Evolutionary conservation across 228 moss, liverwort and hornwort genomes (phyloP).

Genomic region (Sphagnum magellanicum): DNA sequence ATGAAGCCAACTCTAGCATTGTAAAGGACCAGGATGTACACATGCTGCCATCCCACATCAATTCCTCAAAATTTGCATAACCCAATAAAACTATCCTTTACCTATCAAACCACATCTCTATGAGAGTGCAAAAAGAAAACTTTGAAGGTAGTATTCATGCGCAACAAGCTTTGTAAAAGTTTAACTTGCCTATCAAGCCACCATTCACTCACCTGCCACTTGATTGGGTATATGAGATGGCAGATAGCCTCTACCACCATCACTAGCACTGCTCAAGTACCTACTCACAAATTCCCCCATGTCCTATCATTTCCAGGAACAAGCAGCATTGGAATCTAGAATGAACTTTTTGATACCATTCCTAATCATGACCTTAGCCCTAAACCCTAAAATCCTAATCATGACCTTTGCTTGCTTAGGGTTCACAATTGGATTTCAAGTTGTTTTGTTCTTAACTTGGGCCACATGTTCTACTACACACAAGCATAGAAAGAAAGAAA

Average conservation of each 20-base stretch:
- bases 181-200: too few relatives aligned
- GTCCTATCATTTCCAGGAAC: not conserved
- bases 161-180: too few relatives aligned
- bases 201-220: constrained; percentile 74
- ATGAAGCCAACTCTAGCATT: constrained; percentile 82
- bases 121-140: too few relatives aligned
- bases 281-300: constrained; percentile 24
- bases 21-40: constrained; percentile 96
- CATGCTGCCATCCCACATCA: constrained; percentile 69
- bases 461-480: too few relatives aligned
- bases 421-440: too few relatives aligned
- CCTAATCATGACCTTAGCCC: too few relatives aligned
- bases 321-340: too few relatives aligned
- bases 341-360: too few relatives aligned
- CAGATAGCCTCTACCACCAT: constrained; percentile 91
- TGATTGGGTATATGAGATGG: constrained; percentile 88
- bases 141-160: too few relatives aligned
- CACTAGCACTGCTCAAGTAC: constrained; percentile 80
- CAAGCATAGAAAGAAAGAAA: not conserved
- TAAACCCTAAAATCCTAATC: too few relatives aligned
- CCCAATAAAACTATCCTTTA: not conserved
- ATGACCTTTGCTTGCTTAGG: too few relatives aligned
- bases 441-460: too few relatives aligned
- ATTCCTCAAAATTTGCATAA: constrained; percentile 12
- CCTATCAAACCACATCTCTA: not conserved